These are phyloP conservation scores for Euphorbia celastroides DNA, from an alignment of 441 rosid species.

Conservation along the genomic window DNA sequence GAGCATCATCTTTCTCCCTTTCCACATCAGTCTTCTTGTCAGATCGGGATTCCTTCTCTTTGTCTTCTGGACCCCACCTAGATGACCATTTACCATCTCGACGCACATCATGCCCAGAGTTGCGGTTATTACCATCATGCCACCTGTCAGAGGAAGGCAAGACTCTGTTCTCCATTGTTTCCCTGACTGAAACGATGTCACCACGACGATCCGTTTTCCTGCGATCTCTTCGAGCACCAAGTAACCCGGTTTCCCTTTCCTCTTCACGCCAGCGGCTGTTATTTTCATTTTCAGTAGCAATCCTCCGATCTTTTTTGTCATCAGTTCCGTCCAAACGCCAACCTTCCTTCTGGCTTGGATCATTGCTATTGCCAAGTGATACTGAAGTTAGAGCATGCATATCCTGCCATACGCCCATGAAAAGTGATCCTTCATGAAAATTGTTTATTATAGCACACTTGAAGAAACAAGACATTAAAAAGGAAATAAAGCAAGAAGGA, in stretches of 20 bases:
- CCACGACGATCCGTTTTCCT: conserved; percentile 49
- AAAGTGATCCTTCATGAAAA: conserved; percentile 4
- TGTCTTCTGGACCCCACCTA: conserved; percentile 99
- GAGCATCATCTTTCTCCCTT: conserved; percentile 47
- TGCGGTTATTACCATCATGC: conserved; percentile 47
- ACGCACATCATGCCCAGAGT: conserved; percentile 45
- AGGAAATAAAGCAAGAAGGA: background rate
- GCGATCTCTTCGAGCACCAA: conserved; percentile 44
- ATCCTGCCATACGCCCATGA: conserved; percentile 43
- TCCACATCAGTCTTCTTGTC: conserved; percentile 64
- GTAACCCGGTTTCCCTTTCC: conserved; percentile 93
- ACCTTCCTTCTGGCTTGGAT: conserved; percentile 60
- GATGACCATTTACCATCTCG: conserved; percentile 95
- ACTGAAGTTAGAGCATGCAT: conserved; percentile 47
- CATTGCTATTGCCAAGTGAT: conserved; percentile 49
- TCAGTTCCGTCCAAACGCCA: conserved; percentile 85
- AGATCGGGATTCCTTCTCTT: conserved; percentile 65
- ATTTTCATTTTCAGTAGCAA: conserved; percentile 48
- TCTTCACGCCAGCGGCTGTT: conserved; percentile 93
- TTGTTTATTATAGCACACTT: background rate
- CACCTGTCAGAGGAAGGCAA: conserved; percentile 63
- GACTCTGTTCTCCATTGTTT: conserved; percentile 48
- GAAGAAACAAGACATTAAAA: background rate
- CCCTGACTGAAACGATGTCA: conserved; percentile 48
- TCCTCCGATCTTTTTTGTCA: conserved; percentile 80